Evolutionary conservation across 208 protist species (phyloP), one percentile per base, ranked within the genome.

Genomic region (Leishmania amazonensis): DNA sequence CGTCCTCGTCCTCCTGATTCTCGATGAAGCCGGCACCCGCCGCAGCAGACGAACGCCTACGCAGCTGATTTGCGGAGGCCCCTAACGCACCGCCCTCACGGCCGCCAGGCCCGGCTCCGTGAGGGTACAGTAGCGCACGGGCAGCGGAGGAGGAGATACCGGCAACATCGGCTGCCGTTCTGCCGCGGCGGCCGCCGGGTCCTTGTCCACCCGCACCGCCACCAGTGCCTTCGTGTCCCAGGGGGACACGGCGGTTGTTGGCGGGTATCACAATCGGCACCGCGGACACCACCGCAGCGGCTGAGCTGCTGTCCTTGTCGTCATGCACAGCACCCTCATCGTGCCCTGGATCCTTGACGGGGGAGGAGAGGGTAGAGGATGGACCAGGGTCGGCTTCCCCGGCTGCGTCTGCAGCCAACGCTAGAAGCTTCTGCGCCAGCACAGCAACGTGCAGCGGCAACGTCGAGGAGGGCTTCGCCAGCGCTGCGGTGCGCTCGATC

Each of bases 401-500:
- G 3, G 85, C 72, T 3, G 86, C 80, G n/a, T 95, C 92, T 58
- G 89, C 88, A 2, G 92, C 90, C n/a, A 96, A 79, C 0, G 86
- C 87, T 1, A 96, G 70, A 53, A 92, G 72, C 74, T 94, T 94
- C 76, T 90, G 79, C 47, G 80, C 71, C 4, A 95, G 70, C 38
- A 93, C 72, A 7, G 82, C 78, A 11, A 83, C 42, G 82, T 86
- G 80, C 71, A 90, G 75, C 45, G 90, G 84, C 73, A 83, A 28
- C 17, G 80, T 79, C 0, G 75, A 91, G 78, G 42, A 84, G 49
- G 60, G 85, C 76, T 74, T 89, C 83, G 54, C 80, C 75, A 62
- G 77, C 4, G 65, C 75, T 1, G 76, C 68, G 58, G 57, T 81
- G 64, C 24, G 11, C 3, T 79, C 49, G 1, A 89, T 82, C 6